Conservation (phyloP, 140 eudicot species). For the Oenanthe javanica region DNA sequence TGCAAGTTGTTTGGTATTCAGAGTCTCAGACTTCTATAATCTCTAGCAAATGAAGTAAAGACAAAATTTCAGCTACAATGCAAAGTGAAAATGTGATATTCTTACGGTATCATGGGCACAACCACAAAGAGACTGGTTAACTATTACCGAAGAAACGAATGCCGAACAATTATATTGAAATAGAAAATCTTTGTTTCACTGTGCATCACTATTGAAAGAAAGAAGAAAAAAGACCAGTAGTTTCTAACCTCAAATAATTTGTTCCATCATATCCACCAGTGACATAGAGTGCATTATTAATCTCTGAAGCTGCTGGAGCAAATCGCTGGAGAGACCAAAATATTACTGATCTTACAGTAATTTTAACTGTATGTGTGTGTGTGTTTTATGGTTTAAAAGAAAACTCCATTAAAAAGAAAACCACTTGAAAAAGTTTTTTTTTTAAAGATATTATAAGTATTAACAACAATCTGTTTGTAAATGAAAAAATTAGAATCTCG, state of each 20-base stretch:
- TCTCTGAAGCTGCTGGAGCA: conserved; percentile 54
- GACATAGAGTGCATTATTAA: conserved; percentile 56
- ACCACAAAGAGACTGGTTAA: not conserved
- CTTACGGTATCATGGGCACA: not conserved
- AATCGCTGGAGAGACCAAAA: conserved; percentile 42
- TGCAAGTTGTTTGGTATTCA: not conserved
- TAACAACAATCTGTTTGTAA: no score
- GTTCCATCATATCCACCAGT: conserved; percentile 78
- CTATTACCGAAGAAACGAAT: not conserved
- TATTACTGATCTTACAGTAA: conserved; percentile 8
- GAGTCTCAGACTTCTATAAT: not conserved
- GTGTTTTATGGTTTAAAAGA: no score
- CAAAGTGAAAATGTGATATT: not conserved
- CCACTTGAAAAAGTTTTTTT: no score
- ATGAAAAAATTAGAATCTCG: no score
- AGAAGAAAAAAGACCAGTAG: not conserved
- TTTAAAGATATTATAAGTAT: no score
- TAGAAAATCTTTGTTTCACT: no score
- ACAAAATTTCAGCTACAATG: not conserved
- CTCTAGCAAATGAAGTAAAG: not conserved
- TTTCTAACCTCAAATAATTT: conserved; percentile 49
- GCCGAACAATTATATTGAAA: no score
- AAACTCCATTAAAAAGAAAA: no score
- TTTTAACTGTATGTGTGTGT: not conserved
- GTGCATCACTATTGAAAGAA: not conserved